These are phyloP conservation scores for baker's yeast (Saccharomyces cerevisiae) DNA, from an alignment of 805 yeast genomes.

Conservation along the genomic window DNA sequence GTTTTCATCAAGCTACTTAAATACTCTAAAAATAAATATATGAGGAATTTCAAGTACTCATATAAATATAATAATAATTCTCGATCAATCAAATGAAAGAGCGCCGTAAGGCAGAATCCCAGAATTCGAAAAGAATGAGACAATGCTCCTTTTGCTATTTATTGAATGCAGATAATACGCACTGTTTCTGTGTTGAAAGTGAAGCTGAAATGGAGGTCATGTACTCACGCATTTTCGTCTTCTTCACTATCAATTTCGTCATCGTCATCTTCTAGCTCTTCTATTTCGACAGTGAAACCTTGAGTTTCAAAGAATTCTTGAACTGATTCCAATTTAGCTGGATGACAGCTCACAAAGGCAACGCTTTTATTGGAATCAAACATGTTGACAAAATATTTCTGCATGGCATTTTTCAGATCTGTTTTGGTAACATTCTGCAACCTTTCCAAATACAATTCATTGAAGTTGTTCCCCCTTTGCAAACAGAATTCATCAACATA, in stretches of 20 bases:
- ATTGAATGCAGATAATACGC: no score
- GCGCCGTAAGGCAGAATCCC: neutral
- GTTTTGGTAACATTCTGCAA: slow-evolving; percentile 46
- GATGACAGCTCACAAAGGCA: slow-evolving; percentile 68
- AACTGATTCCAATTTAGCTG: slow-evolving; percentile 46
- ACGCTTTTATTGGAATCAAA: slow-evolving; percentile 50
- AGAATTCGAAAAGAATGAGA: neutral
- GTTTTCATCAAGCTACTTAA: neutral
- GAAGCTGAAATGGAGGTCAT: neutral
- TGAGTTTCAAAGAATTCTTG: slow-evolving; percentile 37
- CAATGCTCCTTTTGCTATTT: neutral
- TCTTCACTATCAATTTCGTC: slow-evolving; percentile 26
- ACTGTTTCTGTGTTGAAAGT: neutral
- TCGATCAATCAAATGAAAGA: neutral
- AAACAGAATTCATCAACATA: slow-evolving; percentile 59
- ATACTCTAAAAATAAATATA: neutral
- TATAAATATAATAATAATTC: neutral
- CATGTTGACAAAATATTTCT: slow-evolving; percentile 54
- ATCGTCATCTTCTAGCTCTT: slow-evolving; percentile 39
- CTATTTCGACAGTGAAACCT: slow-evolving; percentile 57
- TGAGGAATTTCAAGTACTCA: neutral
- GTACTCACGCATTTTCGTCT: slow-evolving; percentile 1
- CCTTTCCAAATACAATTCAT: slow-evolving; percentile 42
- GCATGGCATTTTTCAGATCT: slow-evolving; percentile 33
- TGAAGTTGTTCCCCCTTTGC: slow-evolving; percentile 63